Conservation (phyloP, 345 rosid species). For the Psidium guajava region DNA sequence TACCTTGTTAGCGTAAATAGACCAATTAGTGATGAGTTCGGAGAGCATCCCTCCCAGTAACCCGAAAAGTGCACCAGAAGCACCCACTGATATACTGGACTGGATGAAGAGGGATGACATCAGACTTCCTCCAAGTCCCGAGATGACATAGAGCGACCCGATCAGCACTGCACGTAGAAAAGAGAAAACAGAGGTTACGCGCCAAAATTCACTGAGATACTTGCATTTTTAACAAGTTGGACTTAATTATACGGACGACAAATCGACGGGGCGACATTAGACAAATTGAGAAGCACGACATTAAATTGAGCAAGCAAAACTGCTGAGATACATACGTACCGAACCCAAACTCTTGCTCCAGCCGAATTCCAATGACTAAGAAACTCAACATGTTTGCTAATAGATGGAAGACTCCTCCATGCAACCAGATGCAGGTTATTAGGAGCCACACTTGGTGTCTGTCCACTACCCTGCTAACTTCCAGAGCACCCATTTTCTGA, state of each 20-base stretch:
- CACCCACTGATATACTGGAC: conserved; percentile 78
- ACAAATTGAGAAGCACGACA: not conserved
- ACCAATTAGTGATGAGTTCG: conserved; percentile 90
- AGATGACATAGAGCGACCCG: conserved; percentile 66
- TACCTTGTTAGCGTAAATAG: conserved; percentile 80
- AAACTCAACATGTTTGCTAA: conserved; percentile 77
- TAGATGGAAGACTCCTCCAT: conserved; percentile 78
- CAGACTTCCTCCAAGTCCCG: conserved; percentile 95
- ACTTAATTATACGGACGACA: not conserved
- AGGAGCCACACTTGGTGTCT: conserved; percentile 69
- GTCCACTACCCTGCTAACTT: conserved; percentile 45
- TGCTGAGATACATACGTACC: conserved; percentile 25
- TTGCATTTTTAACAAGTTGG: not conserved
- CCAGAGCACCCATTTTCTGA: conserved; percentile 68
- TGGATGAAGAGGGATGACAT: conserved; percentile 85
- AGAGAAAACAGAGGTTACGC: not conserved
- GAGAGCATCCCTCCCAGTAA: conserved; percentile 91
- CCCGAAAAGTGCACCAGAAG: conserved; percentile 94
- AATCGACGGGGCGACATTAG: not conserved
- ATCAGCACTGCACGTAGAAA: conserved; percentile 29
- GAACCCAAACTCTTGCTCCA: conserved; percentile 86
- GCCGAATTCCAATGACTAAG: conserved; percentile 67
- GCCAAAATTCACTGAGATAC: not conserved
- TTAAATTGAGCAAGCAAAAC: not conserved
- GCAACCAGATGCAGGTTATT: conserved; percentile 84